Conservation (phyloP, 169 alveolate genomes). For the Perkinsus chesapeaki region DNA sequence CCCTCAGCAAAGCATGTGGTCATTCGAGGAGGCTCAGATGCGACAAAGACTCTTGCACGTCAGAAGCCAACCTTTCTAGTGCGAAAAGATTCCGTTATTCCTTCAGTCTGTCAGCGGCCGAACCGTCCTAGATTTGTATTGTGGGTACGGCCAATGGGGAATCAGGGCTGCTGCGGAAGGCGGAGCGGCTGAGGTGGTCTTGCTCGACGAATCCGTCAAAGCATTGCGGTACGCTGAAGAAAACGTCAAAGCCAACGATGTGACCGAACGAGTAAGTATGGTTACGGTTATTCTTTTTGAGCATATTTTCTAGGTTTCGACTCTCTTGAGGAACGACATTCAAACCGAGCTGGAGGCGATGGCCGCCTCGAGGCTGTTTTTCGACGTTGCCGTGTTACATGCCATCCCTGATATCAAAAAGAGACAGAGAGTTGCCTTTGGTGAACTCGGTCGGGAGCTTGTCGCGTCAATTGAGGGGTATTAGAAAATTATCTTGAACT, state of each 20-base stretch:
- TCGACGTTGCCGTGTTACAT: neutral
- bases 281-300: neutral
- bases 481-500: neutral
- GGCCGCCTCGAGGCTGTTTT: neutral
- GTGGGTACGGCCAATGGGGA: neutral
- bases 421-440: neutral
- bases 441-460: neutral
- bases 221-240: neutral
- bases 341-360: neutral
- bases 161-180: neutral
- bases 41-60: neutral
- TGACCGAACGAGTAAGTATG: neutral
- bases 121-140: neutral
- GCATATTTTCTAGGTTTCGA: neutral
- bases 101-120: neutral
- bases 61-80: too few relatives aligned
- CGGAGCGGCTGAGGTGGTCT: neutral
- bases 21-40: neutral
- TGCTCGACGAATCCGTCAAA: neutral
- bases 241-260: neutral
- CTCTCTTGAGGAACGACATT: neutral
- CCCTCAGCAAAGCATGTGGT: neutral
- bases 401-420: neutral
- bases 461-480: neutral
- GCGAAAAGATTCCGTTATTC: neutral